Percentiles rank a stretch among this genome's conserved stretches.
Evolutionary conservation across 495 filamentous ascomycete species (phyloP).

Genomic region (Penicillium simplicissimum): DNA sequence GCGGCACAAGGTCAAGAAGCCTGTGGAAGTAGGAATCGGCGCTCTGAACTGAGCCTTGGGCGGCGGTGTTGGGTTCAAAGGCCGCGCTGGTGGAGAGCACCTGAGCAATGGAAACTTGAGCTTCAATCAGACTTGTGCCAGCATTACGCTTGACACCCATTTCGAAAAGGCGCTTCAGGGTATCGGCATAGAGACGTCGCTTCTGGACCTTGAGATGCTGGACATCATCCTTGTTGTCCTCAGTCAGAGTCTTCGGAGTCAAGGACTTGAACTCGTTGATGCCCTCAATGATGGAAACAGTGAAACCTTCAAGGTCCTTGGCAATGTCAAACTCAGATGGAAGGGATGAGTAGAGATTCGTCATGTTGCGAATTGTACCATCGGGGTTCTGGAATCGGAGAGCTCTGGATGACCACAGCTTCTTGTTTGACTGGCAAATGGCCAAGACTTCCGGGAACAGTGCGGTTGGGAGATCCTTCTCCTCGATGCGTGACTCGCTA

Average conservation of each 20-base stretch:
- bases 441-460: slow-evolving; percentile 46
- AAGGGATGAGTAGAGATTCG: slow-evolving; percentile 53
- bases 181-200: slow-evolving; percentile 86
- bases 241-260: slow-evolving; percentile 72
- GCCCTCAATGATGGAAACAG: slow-evolving; percentile 62
- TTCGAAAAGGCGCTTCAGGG: slow-evolving; percentile 71
- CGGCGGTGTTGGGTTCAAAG: slow-evolving; percentile 28
- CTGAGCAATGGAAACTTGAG: slow-evolving; percentile 67
- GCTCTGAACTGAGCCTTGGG: slow-evolving; percentile 31
- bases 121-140: slow-evolving; percentile 62
- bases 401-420: slow-evolving; percentile 61
- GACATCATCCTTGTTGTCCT: slow-evolving; percentile 77
- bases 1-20: slow-evolving; percentile 67
- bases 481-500: slow-evolving; percentile 17
- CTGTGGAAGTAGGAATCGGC: slow-evolving; percentile 78
- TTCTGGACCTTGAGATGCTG: slow-evolving; percentile 89
- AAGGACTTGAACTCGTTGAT: slow-evolving; percentile 74
- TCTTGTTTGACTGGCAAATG: slow-evolving; percentile 53
- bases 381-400: slow-evolving; percentile 68
- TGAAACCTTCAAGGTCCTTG: slow-evolving; percentile 64
- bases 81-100: slow-evolving; percentile 59
- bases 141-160: slow-evolving; percentile 90
- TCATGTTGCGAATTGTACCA: slow-evolving; percentile 65
- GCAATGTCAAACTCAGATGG: slow-evolving; percentile 54
- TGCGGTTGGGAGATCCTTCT: slow-evolving; percentile 18